Base-by-base conservation (phyloP, 2,329 filamentous ascomycete species). In the Xylaria sp. region DNA sequence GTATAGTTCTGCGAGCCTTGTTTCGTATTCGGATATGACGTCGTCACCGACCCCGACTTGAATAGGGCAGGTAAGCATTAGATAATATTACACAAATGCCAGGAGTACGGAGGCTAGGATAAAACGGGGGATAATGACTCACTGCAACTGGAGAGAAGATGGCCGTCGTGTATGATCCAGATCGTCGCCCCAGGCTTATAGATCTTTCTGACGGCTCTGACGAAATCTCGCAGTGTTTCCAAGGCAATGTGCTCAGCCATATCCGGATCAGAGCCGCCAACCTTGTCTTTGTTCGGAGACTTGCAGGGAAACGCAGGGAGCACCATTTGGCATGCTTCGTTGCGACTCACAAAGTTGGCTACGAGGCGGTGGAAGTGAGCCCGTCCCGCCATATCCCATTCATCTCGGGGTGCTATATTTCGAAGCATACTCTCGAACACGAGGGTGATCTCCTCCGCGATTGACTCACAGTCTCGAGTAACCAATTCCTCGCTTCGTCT, bases 101-200 rank as follows among this genome's bases (percentile, higher is more conserved):
- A n/a, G n/a, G n/a, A n/a, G n/a, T n/a, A n/a, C n/a, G n/a, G n/a
- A n/a, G n/a, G n/a, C n/a, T n/a, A n/a, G n/a, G n/a, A n/a, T n/a
- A n/a, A n/a, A 43, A 8, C 9, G 40, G 9, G 8, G 17, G 40
- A 10, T 17, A 25, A 2, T 38, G 13, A 63, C 71, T 64, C 52
- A 75, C 74, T 79, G 69, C 77, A 80, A 62, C 81, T 76, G 21
- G 74, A 75, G 31, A 78, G 77, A 6, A 78, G 75, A 60, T 78
- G 76, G 4, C 76, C 76, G n/a, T 78, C 76, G 41, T 75, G 77
- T 25, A 78, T 72, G 54, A 79, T 72, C 68, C 68, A 74, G n/a
- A 78, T 47, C 49, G 69, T 73, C 23, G 71, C 76, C 2, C 76
- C 75, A 0, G 72, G 73, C 5, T 51, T 15, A 27, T 78, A 77